Evolutionary conservation across 1,284 basidiomycete species (phyloP), one percentile per base, ranked within the genome.

Genomic region (Irpex rosettiformis): DNA sequence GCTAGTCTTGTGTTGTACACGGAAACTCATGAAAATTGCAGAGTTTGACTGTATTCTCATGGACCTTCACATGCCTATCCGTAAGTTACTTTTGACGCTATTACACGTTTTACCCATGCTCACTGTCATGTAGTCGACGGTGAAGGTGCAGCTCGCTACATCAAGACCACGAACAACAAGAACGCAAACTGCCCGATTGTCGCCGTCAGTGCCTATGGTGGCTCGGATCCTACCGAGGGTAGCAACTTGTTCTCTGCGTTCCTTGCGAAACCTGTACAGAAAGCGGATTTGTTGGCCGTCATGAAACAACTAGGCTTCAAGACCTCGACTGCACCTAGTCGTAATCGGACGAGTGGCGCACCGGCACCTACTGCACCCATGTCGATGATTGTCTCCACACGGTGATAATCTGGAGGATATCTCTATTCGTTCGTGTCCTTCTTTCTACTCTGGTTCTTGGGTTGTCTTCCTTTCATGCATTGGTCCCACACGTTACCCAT

Each of bases 101-200:
- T 18, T 7, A n/a, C 6, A 18, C 10, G 18, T 45, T 11, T 2
- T 71, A 28, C 73, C 55, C 24, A 18, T 58, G n/a, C n/a, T n/a
- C 65, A 53, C 24, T 54, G 54, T 18, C 21, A 8, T 58, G 29
- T 63, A 89, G 92, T 96, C 65, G 92, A 95, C 69, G 94, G 94
- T 47, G 93, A 96, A 75, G 89, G 91, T 64, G 94, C 94, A 45
- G 93, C 94, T 25, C 82, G 91, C 62, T 96, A 96, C 75, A 94
- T 97, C 78, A 94, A 93, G 79, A 93, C 86, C 67, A 96, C 94
- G n/a, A 91, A 92, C 69, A 93, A 93, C 77, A 91, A 87, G 78
- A 96, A 96, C 68, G 85, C 88, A 49, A 83, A 80, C 63, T 93
- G 89, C 59, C 96, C 88, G n/a, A 94, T 98, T 61, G 89, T 98